These are phyloP conservation scores for Agaricus blazei DNA, from an alignment of 768 basidiomycete species.

Conservation along the genomic window DNA sequence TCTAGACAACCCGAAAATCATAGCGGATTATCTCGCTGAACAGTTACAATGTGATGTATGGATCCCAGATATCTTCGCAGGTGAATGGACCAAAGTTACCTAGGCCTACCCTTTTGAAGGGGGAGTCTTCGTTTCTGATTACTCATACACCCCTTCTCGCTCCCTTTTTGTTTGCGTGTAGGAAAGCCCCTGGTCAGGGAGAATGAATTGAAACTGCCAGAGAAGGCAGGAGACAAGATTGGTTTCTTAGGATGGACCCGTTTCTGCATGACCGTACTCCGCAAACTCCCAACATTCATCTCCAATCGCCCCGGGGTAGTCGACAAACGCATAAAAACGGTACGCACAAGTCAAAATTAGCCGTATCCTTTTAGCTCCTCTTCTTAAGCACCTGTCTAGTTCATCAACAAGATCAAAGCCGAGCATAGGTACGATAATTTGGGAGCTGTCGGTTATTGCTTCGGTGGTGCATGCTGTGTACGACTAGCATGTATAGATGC, in stretches of 20 bases:
- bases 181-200: constrained; percentile 26
- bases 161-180: constrained; percentile 4
- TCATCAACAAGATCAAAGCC: constrained; percentile 26
- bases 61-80: constrained; percentile 57
- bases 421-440: constrained; percentile 35
- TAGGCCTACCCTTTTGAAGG: no score
- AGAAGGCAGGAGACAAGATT: constrained; percentile 29
- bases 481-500: constrained; percentile 30
- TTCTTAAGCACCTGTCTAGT: constrained; percentile 17
- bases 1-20: constrained; percentile 47
- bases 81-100: constrained; percentile 21
- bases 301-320: constrained; percentile 26
- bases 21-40: constrained; percentile 50
- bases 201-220: constrained; percentile 22
- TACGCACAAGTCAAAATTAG: constrained; percentile 4
- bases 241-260: constrained; percentile 23
- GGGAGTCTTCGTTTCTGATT: constrained; percentile 16
- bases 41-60: constrained; percentile 53
- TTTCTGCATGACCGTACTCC: constrained; percentile 19
- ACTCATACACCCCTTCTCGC: constrained; percentile 14
- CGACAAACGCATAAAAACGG: constrained; percentile 21
- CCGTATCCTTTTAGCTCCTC: neutral
- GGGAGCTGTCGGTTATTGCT: constrained; percentile 42
- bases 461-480: constrained; percentile 33
- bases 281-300: constrained; percentile 25